Conservation (phyloP, 2,329 filamentous ascomycete species). For the Aspergillus felis region DNA sequence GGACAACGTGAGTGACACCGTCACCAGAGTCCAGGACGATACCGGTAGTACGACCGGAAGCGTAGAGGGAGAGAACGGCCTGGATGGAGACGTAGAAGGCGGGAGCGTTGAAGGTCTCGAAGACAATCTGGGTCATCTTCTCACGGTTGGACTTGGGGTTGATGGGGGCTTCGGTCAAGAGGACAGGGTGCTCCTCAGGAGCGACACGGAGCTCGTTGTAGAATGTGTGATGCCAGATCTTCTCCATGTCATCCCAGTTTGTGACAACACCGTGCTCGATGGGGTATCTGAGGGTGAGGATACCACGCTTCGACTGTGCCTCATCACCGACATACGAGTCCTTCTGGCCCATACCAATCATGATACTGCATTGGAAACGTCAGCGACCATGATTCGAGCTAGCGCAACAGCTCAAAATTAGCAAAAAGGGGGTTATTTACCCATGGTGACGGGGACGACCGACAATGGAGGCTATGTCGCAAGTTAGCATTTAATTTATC, state of each 20-base stretch:
- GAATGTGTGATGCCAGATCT: slow-evolving; percentile 99
- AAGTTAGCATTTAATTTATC: slow-evolving; percentile 17
- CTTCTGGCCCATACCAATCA: slow-evolving; percentile 99
- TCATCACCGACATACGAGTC: slow-evolving; percentile 99
- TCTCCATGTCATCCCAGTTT: slow-evolving; percentile 99
- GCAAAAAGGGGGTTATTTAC: slow-evolving; percentile 57
- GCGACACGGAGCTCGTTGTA: slow-evolving; percentile 99
- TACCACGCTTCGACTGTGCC: slow-evolving; percentile 99
- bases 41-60: slow-evolving; percentile 99
- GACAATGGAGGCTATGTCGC: slow-evolving; percentile 83
- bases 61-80: slow-evolving; percentile 98
- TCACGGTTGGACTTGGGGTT: slow-evolving; percentile 99
- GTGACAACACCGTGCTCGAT: slow-evolving; percentile 99
- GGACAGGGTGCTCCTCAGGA: slow-evolving; percentile 98
- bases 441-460: slow-evolving; percentile 99
- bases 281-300: slow-evolving; percentile 97
- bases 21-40: slow-evolving; percentile 99
- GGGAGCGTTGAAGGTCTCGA: slow-evolving; percentile 99
- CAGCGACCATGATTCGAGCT: slow-evolving; percentile 15
- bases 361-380: slow-evolving; percentile 68
- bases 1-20: slow-evolving; percentile 99
- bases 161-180: slow-evolving; percentile 98
- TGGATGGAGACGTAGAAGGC: slow-evolving; percentile 99
- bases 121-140: slow-evolving; percentile 99
- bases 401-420: slow-evolving; percentile 1